Evolutionary conservation across 108 stramenopile genomes (phyloP), one percentile per base, ranked within the genome.

Genomic region (Pseudonitzschia delicatissima): DNA sequence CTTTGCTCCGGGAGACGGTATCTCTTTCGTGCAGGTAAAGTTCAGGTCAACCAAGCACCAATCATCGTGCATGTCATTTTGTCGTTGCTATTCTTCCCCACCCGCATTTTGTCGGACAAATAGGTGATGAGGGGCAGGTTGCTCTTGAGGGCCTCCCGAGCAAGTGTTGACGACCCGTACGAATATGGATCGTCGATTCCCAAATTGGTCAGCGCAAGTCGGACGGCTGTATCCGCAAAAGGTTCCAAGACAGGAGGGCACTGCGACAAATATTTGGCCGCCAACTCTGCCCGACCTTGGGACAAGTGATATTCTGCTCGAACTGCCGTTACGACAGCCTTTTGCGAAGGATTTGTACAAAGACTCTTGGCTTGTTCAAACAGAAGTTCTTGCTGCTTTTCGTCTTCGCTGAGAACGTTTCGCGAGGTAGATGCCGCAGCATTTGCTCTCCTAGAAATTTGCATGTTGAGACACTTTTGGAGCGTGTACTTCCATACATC

Each of bases 401-500:
- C 90, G 45, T 92, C 86, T 6, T 77, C 79, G 29, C 77, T 64
- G 73, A 81, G 61, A 15, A 47, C 64, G 11, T 44, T 42, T 9
- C 27, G 48, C 12, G 62, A 28, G 20, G 50, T 9, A 25, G 21
- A 23, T 25, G 27, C 17, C 25, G 32, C 35, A 6, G 40, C 20
- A 13, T 13, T 15, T 8, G 45, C 17, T 11, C 61, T 27, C n/a
- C 36, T 27, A 11, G 20, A 35, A 11, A 49, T 31, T 53, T 59
- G 49, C 74, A 75, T 72, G 40, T 86, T 77, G 28, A 93, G 70
- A 60, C 87, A 84, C 69, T 83, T 82, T 52, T 73, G 42, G 6
- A 94, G 68, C 33, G 79, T 86, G 64, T 74, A 90, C 67, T 87
- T 91, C 90, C 93, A 94, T 21, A 90, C 86, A 65, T 94, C 93